Evolutionary conservation across 495 filamentous ascomycete species (phyloP).

Genomic region (Tirmania nivea): DNA sequence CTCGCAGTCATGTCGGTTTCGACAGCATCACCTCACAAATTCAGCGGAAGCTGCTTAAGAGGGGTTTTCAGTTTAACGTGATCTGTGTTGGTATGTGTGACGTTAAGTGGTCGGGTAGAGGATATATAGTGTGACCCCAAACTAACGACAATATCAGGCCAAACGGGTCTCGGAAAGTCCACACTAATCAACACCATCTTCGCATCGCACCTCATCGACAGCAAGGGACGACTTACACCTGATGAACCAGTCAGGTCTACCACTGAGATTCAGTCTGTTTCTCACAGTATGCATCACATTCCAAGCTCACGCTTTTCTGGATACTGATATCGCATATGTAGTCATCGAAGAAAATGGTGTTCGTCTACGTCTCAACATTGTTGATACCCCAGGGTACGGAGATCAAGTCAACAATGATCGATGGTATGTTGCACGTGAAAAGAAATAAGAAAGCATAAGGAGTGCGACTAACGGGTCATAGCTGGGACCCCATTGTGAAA

Average conservation of each 20-base stretch:
- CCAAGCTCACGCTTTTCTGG: neutral
- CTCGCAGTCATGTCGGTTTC: conserved; percentile 95
- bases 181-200: conserved; percentile 99
- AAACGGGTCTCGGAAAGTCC: conserved; percentile 96
- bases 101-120: neutral
- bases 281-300: conserved; percentile 42
- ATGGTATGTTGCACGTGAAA: conserved; percentile 29
- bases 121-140: neutral
- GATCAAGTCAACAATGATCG: conserved; percentile 68
- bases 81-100: conserved; percentile 86
- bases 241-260: conserved; percentile 84
- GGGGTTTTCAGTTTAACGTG: conserved; percentile 99
- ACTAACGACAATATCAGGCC: conserved; percentile 38
- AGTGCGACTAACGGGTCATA: conserved; percentile 16
- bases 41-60: conserved; percentile 97
- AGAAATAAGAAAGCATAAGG: conserved; percentile 11
- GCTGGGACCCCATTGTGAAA: conserved; percentile 91
- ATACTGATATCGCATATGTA: conserved; percentile 14
- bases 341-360: conserved; percentile 94
- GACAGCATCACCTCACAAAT: conserved; percentile 98
- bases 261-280: conserved; percentile 92
- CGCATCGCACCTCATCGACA: conserved; percentile 96
- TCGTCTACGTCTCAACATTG: conserved; percentile 56
- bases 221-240: conserved; percentile 79
- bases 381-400: conserved; percentile 60